Evolutionary conservation across 2,329 filamentous ascomycete genomes (phyloP).

Genomic region (Fusarium lateritium): DNA sequence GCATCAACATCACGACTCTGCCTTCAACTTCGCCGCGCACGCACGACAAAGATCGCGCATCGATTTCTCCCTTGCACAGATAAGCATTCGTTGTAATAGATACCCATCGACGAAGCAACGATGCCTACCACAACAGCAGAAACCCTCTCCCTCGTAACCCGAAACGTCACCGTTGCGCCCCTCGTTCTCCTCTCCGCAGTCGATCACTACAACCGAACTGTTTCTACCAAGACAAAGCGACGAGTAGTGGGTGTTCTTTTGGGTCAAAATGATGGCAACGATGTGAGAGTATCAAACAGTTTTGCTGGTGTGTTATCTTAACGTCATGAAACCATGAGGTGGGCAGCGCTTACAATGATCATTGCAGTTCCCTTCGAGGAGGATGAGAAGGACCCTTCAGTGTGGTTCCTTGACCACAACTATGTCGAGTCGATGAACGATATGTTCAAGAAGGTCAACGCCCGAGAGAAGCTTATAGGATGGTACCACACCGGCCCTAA

Average conservation of each 20-base stretch:
- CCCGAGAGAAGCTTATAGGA: slow-evolving; percentile 97
- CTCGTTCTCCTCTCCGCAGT: slow-evolving; percentile 97
- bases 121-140: slow-evolving; percentile 99
- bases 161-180: slow-evolving; percentile 96
- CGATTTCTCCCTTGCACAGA: slow-evolving; percentile 23
- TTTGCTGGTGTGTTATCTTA: slow-evolving; percentile 81
- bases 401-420: slow-evolving; percentile 99
- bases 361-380: slow-evolving; percentile 93
- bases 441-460: slow-evolving; percentile 99
- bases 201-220: slow-evolving; percentile 97
- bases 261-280: slow-evolving; percentile 96
- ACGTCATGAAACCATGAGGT: slow-evolving; percentile 15
- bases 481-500: slow-evolving; percentile 99
- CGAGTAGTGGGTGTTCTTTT: slow-evolving; percentile 95
- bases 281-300: slow-evolving; percentile 97
- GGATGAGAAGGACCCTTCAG: slow-evolving; percentile 97
- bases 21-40: slow-evolving; percentile 32
- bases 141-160: slow-evolving; percentile 92
- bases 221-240: slow-evolving; percentile 85
- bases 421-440: slow-evolving; percentile 99
- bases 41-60: slow-evolving; percentile 39
- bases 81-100: slow-evolving; percentile 32
- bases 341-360: slow-evolving; percentile 32
- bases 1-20: slow-evolving; percentile 41
- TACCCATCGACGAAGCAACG: slow-evolving; percentile 54